Evolutionary conservation across 768 basidiomycete genomes (phyloP), one percentile per base, ranked within the genome.

Genomic region (Phanerodontia chrysosporium): DNA sequence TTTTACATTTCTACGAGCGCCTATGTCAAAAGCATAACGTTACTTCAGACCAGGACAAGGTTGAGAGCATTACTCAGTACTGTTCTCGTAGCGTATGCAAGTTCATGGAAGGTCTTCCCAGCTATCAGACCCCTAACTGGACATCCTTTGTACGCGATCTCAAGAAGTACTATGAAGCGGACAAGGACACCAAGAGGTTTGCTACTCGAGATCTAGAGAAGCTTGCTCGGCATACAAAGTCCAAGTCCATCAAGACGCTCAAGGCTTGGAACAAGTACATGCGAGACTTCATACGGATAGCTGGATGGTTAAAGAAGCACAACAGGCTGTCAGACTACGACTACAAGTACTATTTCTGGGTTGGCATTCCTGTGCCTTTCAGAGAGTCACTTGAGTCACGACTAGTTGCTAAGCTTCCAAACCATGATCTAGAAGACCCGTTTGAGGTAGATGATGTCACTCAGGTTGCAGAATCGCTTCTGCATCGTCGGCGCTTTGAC

Each of bases 21-120:
- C 36, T 58, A 1, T 58, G 57, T 28, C 35, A 35, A 8, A n/a
- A 42, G 14, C 24, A 44, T 22, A 39, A 49, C 12, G 49, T 58
- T 3, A 51, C 36, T 3, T 1, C 25, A 3, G 49, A 51, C 18
- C 30, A 44, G 2, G 57, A 58, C 18, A 58, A 58, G 29, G 22
- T 58, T 6, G 35, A 51, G 36, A 58, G 30, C 36, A 44, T 58
- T 27, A 51, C 49, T 2, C 57, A 58, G 27, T 60, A 60, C 22
- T 60, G 59, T 35, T 60, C 59, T n/a, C 16, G 30, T 14, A 32
- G 35, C 13, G 46, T 60, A 10, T 24, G 27, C 8, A 45, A 60
- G 25, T 32, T 55, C 13, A 49, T 60, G 46, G 32, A 55, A 36
- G 59, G 58, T 1, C 32, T 55, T 6, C 1, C 13, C 3, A 55